phyloP scores from a whole-genome alignment of 768 basidiomycete genomes.

The Harrya chromipes region DNA sequence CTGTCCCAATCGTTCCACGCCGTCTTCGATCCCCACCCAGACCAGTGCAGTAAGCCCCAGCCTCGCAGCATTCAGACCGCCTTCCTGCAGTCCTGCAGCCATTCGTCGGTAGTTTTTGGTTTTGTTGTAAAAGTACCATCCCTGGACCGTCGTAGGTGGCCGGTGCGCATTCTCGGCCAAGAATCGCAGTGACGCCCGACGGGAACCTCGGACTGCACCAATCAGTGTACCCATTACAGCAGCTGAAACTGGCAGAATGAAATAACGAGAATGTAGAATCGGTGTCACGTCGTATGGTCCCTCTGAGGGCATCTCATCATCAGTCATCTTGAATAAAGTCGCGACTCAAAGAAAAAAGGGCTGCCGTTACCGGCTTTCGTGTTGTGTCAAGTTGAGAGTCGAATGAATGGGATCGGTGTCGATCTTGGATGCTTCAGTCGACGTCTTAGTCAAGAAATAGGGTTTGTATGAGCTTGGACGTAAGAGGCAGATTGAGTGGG shows the following conservation, averaged over 20 bases:
- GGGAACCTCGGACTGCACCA: slow-evolving; percentile 71
- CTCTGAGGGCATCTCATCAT: slow-evolving; percentile 6
- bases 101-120: slow-evolving; percentile 90
- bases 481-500: no score
- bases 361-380: background rate
- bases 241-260: slow-evolving; percentile 59
- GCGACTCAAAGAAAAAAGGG: background rate
- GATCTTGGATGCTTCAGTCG: background rate
- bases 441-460: no score
- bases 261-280: slow-evolving; percentile 45
- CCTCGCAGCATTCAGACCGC: slow-evolving; percentile 51
- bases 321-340: slow-evolving; percentile 15
- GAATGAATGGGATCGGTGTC: background rate
- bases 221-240: slow-evolving; percentile 61
- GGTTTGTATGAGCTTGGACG: no score
- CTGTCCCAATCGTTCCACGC: slow-evolving; percentile 33
- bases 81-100: slow-evolving; percentile 67
- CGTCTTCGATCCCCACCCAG: slow-evolving; percentile 52
- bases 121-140: slow-evolving; percentile 97
- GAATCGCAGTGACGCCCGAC: slow-evolving; percentile 70
- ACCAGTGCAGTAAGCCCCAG: slow-evolving; percentile 45
- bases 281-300: slow-evolving; percentile 29
- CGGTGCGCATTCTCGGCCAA: slow-evolving; percentile 93
- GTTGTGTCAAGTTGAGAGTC: no score
- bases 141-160: slow-evolving; percentile 77